Percentiles rank a stretch among this genome's conserved stretches.
These are phyloP conservation scores for Plicaturopsis crispa DNA, from an alignment of 768 basidiomycete species.

Conservation along the genomic window DNA sequence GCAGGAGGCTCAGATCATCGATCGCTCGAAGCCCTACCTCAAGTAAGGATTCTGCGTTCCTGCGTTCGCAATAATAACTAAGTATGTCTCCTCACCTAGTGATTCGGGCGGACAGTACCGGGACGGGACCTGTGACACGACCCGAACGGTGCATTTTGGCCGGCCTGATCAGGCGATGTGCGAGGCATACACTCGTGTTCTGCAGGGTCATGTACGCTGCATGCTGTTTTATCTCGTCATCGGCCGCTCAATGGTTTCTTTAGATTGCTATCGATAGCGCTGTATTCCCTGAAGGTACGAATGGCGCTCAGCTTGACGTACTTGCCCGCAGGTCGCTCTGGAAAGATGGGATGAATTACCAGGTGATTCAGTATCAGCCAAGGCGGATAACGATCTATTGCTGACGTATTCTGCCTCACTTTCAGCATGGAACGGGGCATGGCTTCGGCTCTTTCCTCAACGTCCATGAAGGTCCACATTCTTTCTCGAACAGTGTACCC, in stretches of 20 bases:
- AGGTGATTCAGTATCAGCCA: slow-evolving; percentile 34
- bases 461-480: slow-evolving; percentile 80
- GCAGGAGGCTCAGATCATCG: slow-evolving; percentile 61
- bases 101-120: slow-evolving; percentile 89
- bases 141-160: slow-evolving; percentile 80
- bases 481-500: slow-evolving; percentile 62
- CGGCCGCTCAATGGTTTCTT: slow-evolving; percentile 13
- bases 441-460: slow-evolving; percentile 84
- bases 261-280: slow-evolving; percentile 89
- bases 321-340: slow-evolving; percentile 85
- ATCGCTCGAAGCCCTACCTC: slow-evolving; percentile 76
- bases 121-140: slow-evolving; percentile 87
- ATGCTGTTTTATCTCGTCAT: slow-evolving; percentile 12
- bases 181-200: slow-evolving; percentile 88
- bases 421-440: slow-evolving; percentile 85
- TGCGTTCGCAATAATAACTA: background rate
- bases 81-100: slow-evolving; percentile 28
- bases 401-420: slow-evolving; percentile 11
- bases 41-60: slow-evolving; percentile 46
- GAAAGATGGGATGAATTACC: slow-evolving; percentile 79
- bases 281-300: slow-evolving; percentile 86
- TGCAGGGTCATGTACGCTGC: slow-evolving; percentile 87
- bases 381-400: slow-evolving; percentile 7
- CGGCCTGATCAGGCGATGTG: slow-evolving; percentile 79
- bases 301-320: slow-evolving; percentile 77